These are phyloP conservation scores for Quercus robur DNA, from an alignment of 306 rosid genomes.

Conservation along the genomic window DNA sequence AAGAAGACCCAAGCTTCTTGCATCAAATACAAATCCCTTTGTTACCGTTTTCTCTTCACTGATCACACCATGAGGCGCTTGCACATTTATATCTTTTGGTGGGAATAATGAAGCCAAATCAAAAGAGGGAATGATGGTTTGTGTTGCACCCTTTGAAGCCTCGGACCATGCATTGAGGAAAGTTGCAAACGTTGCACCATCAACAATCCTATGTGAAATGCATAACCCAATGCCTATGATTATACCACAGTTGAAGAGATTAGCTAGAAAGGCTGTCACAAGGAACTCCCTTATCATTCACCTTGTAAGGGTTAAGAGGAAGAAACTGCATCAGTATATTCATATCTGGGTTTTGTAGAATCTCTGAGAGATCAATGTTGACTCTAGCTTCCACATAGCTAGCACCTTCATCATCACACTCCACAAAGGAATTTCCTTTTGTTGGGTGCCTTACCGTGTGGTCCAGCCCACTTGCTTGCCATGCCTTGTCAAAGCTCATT, in stretches of 20 bases:
- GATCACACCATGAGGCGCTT: not conserved
- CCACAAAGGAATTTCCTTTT: not conserved
- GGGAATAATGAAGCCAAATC: conserved; percentile 8
- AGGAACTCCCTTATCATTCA: not conserved
- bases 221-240: conserved; percentile 2
- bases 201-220: conserved; percentile 15
- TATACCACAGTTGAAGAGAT: conserved; percentile 4
- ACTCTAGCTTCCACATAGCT: conserved; percentile 1
- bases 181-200: not conserved
- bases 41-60: not conserved
- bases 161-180: conserved; percentile 18
- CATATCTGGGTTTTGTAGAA: conserved; percentile 1
- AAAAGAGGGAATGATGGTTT: not conserved
- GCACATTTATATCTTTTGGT: not conserved
- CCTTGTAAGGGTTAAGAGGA: conserved; percentile 13
- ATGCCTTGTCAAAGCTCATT: too few relatives aligned
- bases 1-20: conserved; percentile 2
- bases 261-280: not conserved
- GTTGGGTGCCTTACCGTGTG: too few relatives aligned
- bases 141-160: not conserved
- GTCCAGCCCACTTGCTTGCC: too few relatives aligned
- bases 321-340: conserved; percentile 6
- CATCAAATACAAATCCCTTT: conserved; percentile 7
- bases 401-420: not conserved
- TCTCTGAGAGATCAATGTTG: not conserved